Evolutionary conservation across 176 grass and related monocot species (phyloP), one percentile per base, ranked within the genome.

Genomic region (Cenchrus americanus): DNA sequence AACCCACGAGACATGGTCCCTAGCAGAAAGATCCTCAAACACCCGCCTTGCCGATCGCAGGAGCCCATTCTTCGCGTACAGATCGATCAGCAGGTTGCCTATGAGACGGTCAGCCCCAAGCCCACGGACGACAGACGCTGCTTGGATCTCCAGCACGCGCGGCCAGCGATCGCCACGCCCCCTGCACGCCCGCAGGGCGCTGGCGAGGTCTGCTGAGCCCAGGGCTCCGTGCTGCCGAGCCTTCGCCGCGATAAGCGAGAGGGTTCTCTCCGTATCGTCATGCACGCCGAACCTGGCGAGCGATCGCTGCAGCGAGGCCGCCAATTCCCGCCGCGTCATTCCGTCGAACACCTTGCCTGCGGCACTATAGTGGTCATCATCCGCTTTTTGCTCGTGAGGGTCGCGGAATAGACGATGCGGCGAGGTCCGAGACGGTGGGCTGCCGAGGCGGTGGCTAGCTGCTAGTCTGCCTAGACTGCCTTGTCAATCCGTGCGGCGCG

Each of bases 1-100:
- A 48, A 94, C 92, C 89, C 89, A 92, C 3, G 89, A 92, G 42
- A 94, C 82, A 53, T 87, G 87, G 27, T 94, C 92, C 82, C 88
- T 94, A 27, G 55, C 19, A 65, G 71, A 91, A 11, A 94, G 59
- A n/a, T 66, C 73, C 53, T 87, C 42, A 52, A 94, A 94, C 41
- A 94, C 84, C 63, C n/a, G 32, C 54, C 82, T 89, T 19, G 82
- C 92, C 14, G 9, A 72, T 52, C 15, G 46, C 40, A 87, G 34
- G 41, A 67, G 71, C 22, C 87, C 87, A 34, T 83, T 89, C 72
- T 92, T 94, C 6, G 89, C 79, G 4, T 94, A 86, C 19, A 92
- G 15, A 57, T 90, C 87, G 17, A 94, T 94, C 51, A 89, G 80
- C 6, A 84, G 66, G 79, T 90, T 90, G 14, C 73, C 73, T 10